These are phyloP conservation scores for Bauhinia variegata DNA, from an alignment of 306 rosid genomes.

Conservation along the genomic window DNA sequence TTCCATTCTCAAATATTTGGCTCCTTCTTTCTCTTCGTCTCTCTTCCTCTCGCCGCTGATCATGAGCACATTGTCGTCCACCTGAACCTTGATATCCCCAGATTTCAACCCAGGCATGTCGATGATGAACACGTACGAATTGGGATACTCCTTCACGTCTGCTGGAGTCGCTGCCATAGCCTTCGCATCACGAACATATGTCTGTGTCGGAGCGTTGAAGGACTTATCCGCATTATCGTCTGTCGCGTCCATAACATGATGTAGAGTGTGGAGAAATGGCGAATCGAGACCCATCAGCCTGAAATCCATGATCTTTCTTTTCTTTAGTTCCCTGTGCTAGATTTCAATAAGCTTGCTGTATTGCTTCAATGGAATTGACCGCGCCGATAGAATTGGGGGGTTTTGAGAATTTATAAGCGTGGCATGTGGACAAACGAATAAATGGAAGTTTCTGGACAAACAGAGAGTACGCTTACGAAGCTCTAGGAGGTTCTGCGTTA, in stretches of 20 bases:
- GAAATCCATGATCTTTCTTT: conserved; percentile 49
- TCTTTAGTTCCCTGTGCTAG: too few relatives aligned
- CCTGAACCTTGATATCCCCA: conserved; percentile 72
- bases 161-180: conserved; percentile 81
- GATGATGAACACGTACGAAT: conserved; percentile 57
- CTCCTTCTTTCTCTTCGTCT: conserved; percentile 71
- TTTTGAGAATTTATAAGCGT: conserved; percentile 12
- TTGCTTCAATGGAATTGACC: not conserved
- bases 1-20: conserved; percentile 72
- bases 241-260: conserved; percentile 49
- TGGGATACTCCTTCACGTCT: conserved; percentile 67
- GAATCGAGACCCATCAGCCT: conserved; percentile 54
- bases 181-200: conserved; percentile 68
- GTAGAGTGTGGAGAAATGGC: conserved; percentile 55
- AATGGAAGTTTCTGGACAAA: conserved; percentile 27
- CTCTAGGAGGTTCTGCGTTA: conserved; percentile 16
- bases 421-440: conserved; percentile 6
- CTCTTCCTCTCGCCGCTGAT: conserved; percentile 72
- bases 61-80: conserved; percentile 65
- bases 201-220: conserved; percentile 47
- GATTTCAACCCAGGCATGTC: conserved; percentile 83
- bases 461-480: too few relatives aligned
- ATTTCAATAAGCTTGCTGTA: not conserved
- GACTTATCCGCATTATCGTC: conserved; percentile 49
- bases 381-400: not conserved